Percentiles rank a stretch among this genome's conserved stretches.
phyloP scores from a whole-genome alignment of 345 rosid genomes.

The Euclidium syriacum region DNA sequence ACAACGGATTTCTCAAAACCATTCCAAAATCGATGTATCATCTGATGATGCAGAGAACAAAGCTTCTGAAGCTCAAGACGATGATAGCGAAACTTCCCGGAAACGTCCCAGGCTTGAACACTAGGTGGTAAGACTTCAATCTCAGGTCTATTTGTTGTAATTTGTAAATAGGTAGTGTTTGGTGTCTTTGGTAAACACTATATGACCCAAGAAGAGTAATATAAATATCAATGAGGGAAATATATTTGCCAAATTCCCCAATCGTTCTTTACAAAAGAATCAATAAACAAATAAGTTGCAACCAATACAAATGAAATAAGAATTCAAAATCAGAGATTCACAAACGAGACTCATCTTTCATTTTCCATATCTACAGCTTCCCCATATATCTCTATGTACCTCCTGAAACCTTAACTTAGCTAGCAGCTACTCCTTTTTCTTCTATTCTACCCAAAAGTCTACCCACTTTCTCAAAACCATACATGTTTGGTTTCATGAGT shows the following conservation, averaged over 20 bases:
- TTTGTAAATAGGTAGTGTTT: not conserved
- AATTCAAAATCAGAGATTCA: not conserved
- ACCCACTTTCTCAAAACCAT: too few relatives aligned
- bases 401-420: not conserved
- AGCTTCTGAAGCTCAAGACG: conserved; percentile 16
- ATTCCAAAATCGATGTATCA: conserved; percentile 23
- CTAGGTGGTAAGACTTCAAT: not conserved
- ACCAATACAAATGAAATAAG: not conserved
- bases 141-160: not conserved
- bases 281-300: conserved; percentile 1
- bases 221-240: not conserved
- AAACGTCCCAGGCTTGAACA: conserved; percentile 29
- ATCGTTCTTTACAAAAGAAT: conserved; percentile 9
- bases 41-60: conserved; percentile 31
- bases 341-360: not conserved
- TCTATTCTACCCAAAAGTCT: not conserved
- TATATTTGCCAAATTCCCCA: not conserved
- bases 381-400: conserved; percentile 11
- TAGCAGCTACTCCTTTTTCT: not conserved
- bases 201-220: not conserved
- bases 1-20: conserved; percentile 55
- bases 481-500: not conserved
- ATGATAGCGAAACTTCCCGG: conserved; percentile 14
- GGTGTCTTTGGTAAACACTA: not conserved
- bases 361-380: not conserved